These are phyloP conservation scores for Thalassiosira hispida DNA, from an alignment of 352 stramenopile species.

Conservation along the genomic window DNA sequence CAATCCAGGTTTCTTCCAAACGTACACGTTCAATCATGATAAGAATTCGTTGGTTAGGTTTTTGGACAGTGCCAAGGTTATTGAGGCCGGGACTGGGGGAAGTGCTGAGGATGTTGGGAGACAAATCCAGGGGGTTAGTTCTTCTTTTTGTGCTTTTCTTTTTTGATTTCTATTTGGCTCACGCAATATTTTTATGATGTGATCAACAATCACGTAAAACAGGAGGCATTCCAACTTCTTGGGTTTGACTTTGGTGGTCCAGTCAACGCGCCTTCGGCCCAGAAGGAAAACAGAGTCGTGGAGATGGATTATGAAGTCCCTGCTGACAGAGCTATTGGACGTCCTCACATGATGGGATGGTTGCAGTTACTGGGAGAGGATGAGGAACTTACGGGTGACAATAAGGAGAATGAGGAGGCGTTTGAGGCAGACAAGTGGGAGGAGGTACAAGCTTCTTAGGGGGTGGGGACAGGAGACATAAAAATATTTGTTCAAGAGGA, in stretches of 20 bases:
- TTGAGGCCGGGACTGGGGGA: slow-evolving; percentile 52
- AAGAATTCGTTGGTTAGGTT: slow-evolving; percentile 79
- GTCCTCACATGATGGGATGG: slow-evolving; percentile 81
- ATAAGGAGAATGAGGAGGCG: slow-evolving; percentile 29
- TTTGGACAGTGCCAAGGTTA: slow-evolving; percentile 68
- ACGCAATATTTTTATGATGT: neutral
- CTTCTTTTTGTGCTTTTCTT: neutral
- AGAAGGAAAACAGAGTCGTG: slow-evolving; percentile 1
- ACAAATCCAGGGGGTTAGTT: slow-evolving; percentile 51
- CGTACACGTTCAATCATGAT: slow-evolving; percentile 83
- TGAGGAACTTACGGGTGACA: slow-evolving; percentile 42
- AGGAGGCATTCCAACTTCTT: slow-evolving; percentile 49
- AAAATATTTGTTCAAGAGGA: no score
- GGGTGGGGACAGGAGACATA: no score
- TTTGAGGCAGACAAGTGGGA: slow-evolving; percentile 61
- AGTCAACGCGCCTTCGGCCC: neutral
- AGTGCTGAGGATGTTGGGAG: slow-evolving; percentile 57
- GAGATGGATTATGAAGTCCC: slow-evolving; percentile 57
- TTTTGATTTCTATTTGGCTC: neutral
- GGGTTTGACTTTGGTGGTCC: slow-evolving; percentile 58
- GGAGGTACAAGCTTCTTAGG: slow-evolving; percentile 27
- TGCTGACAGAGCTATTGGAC: slow-evolving; percentile 64
- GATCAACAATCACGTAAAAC: slow-evolving; percentile 13
- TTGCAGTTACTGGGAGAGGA: slow-evolving; percentile 69
- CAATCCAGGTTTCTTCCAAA: slow-evolving; percentile 81